These are phyloP conservation scores for Suillus fuscotomentosus DNA, from an alignment of 768 basidiomycete genomes.

Conservation along the genomic window DNA sequence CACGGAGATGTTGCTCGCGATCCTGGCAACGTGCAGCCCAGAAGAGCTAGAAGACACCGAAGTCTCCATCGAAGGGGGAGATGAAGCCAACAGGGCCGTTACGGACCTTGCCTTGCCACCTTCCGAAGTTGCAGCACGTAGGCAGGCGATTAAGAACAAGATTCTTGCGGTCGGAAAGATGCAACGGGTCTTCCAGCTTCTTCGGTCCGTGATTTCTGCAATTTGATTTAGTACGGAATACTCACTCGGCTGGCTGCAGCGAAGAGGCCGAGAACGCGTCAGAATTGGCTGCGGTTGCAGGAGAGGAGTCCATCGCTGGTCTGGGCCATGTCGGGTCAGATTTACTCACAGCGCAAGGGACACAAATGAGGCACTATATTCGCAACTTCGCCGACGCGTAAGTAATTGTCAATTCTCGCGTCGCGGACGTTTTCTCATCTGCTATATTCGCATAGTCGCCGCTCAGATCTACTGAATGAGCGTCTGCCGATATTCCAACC, in stretches of 20 bases:
- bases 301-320: conserved; percentile 28
- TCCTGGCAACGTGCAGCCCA: conserved; percentile 89
- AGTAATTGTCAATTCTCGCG: conserved; percentile 26
- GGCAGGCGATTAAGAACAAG: conserved; percentile 88
- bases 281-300: conserved; percentile 47
- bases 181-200: conserved; percentile 85
- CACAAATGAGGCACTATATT: conserved; percentile 59
- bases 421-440: neutral
- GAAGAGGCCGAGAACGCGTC: conserved; percentile 80
- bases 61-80: conserved; percentile 37
- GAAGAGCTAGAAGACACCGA: conserved; percentile 82
- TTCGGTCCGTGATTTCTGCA: conserved; percentile 56
- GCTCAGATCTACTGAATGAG: conserved; percentile 72
- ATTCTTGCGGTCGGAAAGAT: conserved; percentile 90
- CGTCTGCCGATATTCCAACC: conserved; percentile 61
- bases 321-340: conserved; percentile 42
- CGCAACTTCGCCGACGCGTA: conserved; percentile 77
- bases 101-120: conserved; percentile 32
- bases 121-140: conserved; percentile 48
- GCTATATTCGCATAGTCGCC: conserved; percentile 45
- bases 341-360: conserved; percentile 61
- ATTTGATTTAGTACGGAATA: conserved; percentile 1
- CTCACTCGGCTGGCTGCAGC: conserved; percentile 34
- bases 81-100: conserved; percentile 29
- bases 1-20: conserved; percentile 95